Evolutionary conservation across 202 grass and related monocot genomes (phyloP).

Genomic region (Tripidium arundinaceum): DNA sequence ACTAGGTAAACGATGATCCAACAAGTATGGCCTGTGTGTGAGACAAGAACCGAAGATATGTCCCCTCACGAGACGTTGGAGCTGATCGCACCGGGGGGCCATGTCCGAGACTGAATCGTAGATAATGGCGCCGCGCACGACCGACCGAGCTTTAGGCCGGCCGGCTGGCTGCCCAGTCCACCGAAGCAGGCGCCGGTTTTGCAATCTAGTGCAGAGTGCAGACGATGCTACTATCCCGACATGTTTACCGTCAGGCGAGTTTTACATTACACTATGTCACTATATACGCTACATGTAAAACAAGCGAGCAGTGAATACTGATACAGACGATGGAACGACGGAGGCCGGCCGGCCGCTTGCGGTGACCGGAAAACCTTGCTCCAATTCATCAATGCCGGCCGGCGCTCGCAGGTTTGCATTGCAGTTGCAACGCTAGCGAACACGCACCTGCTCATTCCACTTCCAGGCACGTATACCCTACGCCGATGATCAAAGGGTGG

Average conservation of each 20-base stretch:
- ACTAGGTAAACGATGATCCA: not conserved
- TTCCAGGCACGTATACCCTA: no score
- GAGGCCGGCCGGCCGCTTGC: not conserved
- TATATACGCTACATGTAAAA: not conserved
- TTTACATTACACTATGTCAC: not conserved
- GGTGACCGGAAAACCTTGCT: no score
- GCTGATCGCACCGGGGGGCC: not conserved
- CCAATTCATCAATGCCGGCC: no score
- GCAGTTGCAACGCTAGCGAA: no score
- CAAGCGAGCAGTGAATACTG: no score
- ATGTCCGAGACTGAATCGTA: not conserved
- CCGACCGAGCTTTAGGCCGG: not conserved
- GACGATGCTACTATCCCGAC: not conserved
- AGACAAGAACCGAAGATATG: not conserved
- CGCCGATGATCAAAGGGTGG: no score
- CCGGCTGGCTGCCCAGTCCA: not conserved
- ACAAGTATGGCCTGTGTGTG: not conserved
- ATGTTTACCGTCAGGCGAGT: not conserved
- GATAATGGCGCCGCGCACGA: not conserved
- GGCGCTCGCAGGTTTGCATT: no score
- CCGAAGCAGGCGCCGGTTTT: not conserved
- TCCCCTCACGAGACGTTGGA: not conserved
- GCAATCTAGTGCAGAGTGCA: not conserved
- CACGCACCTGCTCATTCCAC: no score
- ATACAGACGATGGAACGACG: not conserved